These are phyloP conservation scores for Metschnikowia santaceciliae DNA, from an alignment of 805 yeast genomes.

Conservation along the genomic window DNA sequence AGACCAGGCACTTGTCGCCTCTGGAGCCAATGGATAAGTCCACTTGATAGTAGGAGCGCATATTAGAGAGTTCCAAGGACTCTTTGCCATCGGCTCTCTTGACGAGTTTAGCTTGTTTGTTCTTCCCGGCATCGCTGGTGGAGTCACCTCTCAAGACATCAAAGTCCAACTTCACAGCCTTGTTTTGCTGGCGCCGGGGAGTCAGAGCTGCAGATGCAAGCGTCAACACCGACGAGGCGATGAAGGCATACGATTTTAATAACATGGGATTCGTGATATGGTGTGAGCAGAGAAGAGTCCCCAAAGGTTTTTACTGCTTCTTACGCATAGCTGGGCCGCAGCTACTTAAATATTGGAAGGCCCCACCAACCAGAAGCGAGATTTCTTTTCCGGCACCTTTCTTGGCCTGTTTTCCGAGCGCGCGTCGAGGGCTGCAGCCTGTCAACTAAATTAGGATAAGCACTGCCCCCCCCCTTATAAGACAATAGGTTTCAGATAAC, in stretches of 20 bases:
- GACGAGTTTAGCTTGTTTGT: conserved; percentile 2
- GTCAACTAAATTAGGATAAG: background rate
- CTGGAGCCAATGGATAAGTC: conserved; percentile 14
- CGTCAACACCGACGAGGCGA: conserved; percentile 4
- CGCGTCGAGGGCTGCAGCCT: background rate
- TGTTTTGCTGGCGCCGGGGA: conserved; percentile 1
- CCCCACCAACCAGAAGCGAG: background rate
- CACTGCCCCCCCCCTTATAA: background rate
- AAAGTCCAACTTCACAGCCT: conserved; percentile 10
- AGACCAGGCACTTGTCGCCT: conserved; percentile 23
- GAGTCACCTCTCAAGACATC: conserved; percentile 11
- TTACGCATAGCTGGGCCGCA: background rate
- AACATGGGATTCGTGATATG: background rate
- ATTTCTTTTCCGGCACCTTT: background rate
- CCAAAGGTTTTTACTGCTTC: background rate
- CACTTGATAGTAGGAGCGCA: conserved; percentile 12
- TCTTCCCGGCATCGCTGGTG: conserved; percentile 3
- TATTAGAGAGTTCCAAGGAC: conserved; percentile 7
- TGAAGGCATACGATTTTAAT: background rate
- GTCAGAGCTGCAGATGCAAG: conserved; percentile 8
- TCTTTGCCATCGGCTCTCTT: conserved; percentile 7
- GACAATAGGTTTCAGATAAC: background rate
- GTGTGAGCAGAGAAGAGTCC: background rate
- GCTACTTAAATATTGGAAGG: background rate
- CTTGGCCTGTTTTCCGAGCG: background rate